phyloP scores from a whole-genome alignment of 2,329 filamentous ascomycete species.

The Cytospora leucostoma region DNA sequence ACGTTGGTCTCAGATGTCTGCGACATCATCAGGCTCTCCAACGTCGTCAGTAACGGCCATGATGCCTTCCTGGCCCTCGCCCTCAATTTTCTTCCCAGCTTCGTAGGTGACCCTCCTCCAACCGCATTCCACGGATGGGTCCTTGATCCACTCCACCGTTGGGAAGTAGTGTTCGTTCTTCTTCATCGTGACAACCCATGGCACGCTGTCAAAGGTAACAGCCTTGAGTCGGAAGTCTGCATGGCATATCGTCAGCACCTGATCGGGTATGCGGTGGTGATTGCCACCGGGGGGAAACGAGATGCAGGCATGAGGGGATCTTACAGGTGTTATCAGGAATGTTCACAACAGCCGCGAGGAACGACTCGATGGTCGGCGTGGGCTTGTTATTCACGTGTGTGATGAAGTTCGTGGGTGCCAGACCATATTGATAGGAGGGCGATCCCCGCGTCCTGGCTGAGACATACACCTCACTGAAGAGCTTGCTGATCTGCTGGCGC shows the following conservation, averaged over 20 bases:
- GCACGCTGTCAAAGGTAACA: slow-evolving; percentile 98
- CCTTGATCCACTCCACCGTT: slow-evolving; percentile 68
- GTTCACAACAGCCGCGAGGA: slow-evolving; percentile 77
- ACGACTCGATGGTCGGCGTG: slow-evolving; percentile 79
- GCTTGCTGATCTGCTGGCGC: slow-evolving; percentile 92
- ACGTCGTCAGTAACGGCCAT: slow-evolving; percentile 23
- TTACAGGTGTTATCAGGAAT: slow-evolving; percentile 93
- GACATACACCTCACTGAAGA: slow-evolving; percentile 96
- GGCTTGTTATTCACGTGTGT: slow-evolving; percentile 89
- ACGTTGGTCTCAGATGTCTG: slow-evolving; percentile 4
- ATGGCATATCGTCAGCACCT: slow-evolving; percentile 28
- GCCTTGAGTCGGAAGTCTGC: slow-evolving; percentile 90
- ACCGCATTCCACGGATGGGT: slow-evolving; percentile 22
- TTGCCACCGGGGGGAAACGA: background rate
- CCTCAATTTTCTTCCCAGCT: slow-evolving; percentile 27
- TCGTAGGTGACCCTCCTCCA: slow-evolving; percentile 28
- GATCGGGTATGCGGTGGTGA: background rate
- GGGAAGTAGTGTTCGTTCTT: slow-evolving; percentile 97
- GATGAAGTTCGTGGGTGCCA: slow-evolving; percentile 96
- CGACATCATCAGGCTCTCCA: slow-evolving; percentile 25
- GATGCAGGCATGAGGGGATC: slow-evolving; percentile 32
- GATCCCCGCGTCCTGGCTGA: slow-evolving; percentile 82
- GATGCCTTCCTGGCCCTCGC: slow-evolving; percentile 26
- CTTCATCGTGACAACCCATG: slow-evolving; percentile 99
- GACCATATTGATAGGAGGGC: slow-evolving; percentile 83